Evolutionary conservation across 495 filamentous ascomycete genomes (phyloP), one percentile per base, ranked within the genome.

Genomic region (Lineolata rhizophorae): DNA sequence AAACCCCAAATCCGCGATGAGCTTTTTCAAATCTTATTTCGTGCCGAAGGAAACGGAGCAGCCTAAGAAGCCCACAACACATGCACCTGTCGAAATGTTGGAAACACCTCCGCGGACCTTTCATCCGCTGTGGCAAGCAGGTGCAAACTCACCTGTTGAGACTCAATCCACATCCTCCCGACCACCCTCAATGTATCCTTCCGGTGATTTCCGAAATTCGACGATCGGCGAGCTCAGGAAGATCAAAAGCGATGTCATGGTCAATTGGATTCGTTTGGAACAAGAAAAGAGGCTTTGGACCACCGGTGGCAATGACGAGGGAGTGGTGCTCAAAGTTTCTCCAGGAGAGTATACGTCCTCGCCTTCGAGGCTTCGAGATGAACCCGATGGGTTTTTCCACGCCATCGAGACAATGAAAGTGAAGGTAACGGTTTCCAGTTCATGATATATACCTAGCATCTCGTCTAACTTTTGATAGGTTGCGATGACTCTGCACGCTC

Each of bases 231-330:
- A 52, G 20, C 43, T 70, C 17, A 39, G 49, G 25, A 57, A 69
- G 30, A 60, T 72, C 39, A 65, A 65, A 44, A 48, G 41, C 34
- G 62, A 69, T 42, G 60, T 75, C 33, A 64, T 68, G 55, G 63
- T 66, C 38, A 64, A 62, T 33, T 70, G 60, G 55, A 49, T 75
- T n/a, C 60, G 67, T 39, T 60, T 68, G 35, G 58, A 65, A 39
- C 70, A 70, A 37, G 41, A 60, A 34, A 62, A 69, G 40, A 57
- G 52, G 32, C 51, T 68, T 35, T 74, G 71, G 60, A 57, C 59
- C 0, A 54, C 53, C n/a, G 60, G 60, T 12, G 46, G 55, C 13
- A 53, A 57, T 6, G 67, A 58, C 5, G 67, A 76, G 44, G 70
- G 70, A 14, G 64, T 67, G 5, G 55, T 73, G 13, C 41, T 76